Conservation (phyloP, 805 yeast species). For the Candida insectalens region DNA sequence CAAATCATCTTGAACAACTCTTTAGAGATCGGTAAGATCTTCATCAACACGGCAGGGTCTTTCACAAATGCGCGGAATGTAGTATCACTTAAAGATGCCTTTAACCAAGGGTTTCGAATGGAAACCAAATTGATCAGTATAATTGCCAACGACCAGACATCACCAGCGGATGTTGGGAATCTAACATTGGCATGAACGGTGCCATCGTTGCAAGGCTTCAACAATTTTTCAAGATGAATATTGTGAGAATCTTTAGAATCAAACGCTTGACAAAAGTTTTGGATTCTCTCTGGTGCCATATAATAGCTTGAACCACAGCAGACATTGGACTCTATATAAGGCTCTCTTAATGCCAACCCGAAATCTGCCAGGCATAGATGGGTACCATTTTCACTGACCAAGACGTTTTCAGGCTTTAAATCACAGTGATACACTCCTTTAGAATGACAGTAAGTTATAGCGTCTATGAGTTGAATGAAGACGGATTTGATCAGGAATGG, state of each 20-base stretch:
- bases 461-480: slow-evolving; percentile 73
- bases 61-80: slow-evolving; percentile 57
- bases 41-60: slow-evolving; percentile 43
- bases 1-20: slow-evolving; percentile 46
- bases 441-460: slow-evolving; percentile 72
- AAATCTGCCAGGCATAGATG: slow-evolving; percentile 71
- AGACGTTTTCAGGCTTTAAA: slow-evolving; percentile 88
- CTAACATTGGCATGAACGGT: slow-evolving; percentile 22
- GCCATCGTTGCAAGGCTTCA: slow-evolving; percentile 13
- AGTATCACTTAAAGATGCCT: slow-evolving; percentile 57
- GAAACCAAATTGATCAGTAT: slow-evolving; percentile 73
- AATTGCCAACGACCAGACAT: slow-evolving; percentile 81
- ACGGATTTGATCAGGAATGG: slow-evolving; percentile 43
- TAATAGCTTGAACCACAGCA: slow-evolving; percentile 85
- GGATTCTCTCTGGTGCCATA: slow-evolving; percentile 81
- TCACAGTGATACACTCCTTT: slow-evolving; percentile 87
- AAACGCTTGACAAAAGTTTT: slow-evolving; percentile 30
- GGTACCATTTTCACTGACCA: slow-evolving; percentile 50
- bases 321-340: slow-evolving; percentile 50
- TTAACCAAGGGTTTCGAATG: slow-evolving; percentile 85
- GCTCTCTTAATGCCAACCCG: slow-evolving; percentile 68
- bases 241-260: slow-evolving; percentile 23
- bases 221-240: slow-evolving; percentile 19
- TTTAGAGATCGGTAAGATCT: slow-evolving; percentile 64
- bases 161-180: slow-evolving; percentile 67